phyloP scores from a whole-genome alignment of 177 flowering plant genomes.

The Vitis hybrid region DNA sequence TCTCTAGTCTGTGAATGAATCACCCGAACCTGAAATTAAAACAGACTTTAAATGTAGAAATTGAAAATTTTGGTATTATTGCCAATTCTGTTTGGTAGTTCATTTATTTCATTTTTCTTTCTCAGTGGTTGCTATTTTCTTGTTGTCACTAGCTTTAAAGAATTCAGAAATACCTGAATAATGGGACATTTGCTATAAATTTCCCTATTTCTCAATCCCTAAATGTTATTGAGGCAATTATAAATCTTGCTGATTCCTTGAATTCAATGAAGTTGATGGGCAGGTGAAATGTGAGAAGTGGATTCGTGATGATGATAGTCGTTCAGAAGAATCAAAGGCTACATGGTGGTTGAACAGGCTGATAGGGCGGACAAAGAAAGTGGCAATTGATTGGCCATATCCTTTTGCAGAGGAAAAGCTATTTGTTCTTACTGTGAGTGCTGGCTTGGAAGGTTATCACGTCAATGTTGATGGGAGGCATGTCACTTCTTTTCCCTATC shows the following conservation, averaged over 20 bases:
- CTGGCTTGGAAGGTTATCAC: constrained; percentile 91
- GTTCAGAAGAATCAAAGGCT: constrained; percentile 59
- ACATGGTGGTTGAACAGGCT: constrained; percentile 83
- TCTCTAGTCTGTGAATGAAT: no score
- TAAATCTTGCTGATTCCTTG: not conserved
- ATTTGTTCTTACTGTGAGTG: constrained; percentile 78
- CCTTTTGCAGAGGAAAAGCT: constrained; percentile 77
- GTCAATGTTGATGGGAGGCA: constrained; percentile 83
- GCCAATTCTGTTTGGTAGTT: not conserved
- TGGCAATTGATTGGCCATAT: constrained; percentile 71
- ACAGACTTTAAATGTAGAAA: no score
- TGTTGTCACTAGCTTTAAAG: no score
- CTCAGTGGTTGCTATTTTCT: no score
- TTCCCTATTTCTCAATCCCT: no score
- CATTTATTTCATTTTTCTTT: no score
- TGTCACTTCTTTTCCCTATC: constrained; percentile 79
- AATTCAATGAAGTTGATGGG: constrained; percentile 65
- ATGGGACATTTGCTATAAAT: no score
- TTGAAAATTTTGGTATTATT: no score
- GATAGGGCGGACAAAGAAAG: constrained; percentile 69
- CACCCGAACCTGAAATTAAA: no score
- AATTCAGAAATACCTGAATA: no score
- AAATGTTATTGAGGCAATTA: no score
- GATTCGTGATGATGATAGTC: constrained; percentile 68
- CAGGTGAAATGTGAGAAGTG: constrained; percentile 86